Conservation (phyloP, 2,329 filamentous ascomycete species). For the Pseudocercospora eumusae region DNA sequence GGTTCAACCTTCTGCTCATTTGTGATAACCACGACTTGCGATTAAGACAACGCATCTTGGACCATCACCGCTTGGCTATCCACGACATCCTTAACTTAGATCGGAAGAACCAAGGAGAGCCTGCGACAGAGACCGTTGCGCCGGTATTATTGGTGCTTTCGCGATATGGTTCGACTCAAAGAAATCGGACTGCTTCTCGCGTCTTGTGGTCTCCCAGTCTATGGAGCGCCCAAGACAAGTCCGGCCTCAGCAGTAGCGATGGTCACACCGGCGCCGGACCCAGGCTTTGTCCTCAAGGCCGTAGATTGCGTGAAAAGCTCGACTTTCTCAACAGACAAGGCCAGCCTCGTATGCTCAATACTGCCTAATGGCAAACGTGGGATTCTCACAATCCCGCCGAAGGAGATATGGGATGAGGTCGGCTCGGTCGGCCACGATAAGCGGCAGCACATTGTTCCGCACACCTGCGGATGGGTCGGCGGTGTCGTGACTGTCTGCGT, state of each 20-base stretch:
- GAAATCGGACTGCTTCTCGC: not conserved
- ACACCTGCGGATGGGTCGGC: slow-evolving; percentile 5
- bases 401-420: not conserved
- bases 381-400: not conserved
- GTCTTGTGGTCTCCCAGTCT: not conserved
- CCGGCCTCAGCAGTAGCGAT: not conserved
- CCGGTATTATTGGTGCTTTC: not conserved
- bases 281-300: not conserved
- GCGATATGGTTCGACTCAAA: not conserved
- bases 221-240: not conserved
- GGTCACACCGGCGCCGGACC: not conserved
- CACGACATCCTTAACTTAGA: not conserved
- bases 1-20: not conserved
- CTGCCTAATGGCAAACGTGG: not conserved
- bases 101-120: not conserved
- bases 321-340: not conserved
- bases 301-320: not conserved
- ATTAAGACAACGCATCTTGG: not conserved
- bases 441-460: slow-evolving; percentile 4
- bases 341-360: not conserved
- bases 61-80: not conserved
- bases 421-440: not conserved
- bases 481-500: not conserved
- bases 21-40: not conserved
- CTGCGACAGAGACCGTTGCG: not conserved